phyloP scores from a whole-genome alignment of 2,329 filamentous ascomycete genomes.

The Biscogniauxia marginata region DNA sequence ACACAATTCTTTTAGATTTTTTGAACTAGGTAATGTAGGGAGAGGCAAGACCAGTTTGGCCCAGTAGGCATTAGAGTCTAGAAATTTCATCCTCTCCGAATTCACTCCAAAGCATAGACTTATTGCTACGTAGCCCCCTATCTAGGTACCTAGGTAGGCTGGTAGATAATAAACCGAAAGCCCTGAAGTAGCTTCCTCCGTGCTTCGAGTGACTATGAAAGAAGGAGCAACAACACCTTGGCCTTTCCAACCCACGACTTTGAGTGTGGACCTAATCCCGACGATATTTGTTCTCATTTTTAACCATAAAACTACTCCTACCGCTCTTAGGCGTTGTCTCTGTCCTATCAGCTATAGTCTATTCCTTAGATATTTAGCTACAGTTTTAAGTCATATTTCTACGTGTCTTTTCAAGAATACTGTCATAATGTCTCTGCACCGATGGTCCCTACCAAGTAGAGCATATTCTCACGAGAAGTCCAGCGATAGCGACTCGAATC shows the following conservation, averaged over 20 bases:
- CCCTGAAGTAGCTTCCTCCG: too few species aligned
- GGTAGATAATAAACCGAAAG: too few species aligned
- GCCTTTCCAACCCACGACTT: background rate
- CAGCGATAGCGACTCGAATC: slow-evolving; percentile 1
- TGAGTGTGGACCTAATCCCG: background rate
- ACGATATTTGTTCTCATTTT: background rate
- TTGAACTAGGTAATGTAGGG: too few species aligned
- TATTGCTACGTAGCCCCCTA: too few species aligned
- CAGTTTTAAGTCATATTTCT: background rate
- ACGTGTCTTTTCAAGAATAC: background rate
- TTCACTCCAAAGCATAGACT: too few species aligned
- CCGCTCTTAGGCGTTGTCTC: background rate
- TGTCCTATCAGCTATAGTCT: background rate
- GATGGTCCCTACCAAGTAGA: slow-evolving; percentile 18
- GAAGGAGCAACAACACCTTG: background rate
- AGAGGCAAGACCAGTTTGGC: too few species aligned
- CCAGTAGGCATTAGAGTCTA: too few species aligned
- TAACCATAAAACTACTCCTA: background rate
- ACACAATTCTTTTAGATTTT: too few species aligned
- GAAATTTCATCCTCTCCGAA: too few species aligned
- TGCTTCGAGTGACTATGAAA: too few species aligned
- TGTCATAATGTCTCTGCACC: slow-evolving; percentile 13
- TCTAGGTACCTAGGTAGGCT: too few species aligned
- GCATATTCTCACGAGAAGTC: slow-evolving; percentile 8
- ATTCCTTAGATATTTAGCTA: background rate